Base-by-base conservation (phyloP, 2,329 filamentous ascomycete genomes). In the Aspergillus caelatus region DNA sequence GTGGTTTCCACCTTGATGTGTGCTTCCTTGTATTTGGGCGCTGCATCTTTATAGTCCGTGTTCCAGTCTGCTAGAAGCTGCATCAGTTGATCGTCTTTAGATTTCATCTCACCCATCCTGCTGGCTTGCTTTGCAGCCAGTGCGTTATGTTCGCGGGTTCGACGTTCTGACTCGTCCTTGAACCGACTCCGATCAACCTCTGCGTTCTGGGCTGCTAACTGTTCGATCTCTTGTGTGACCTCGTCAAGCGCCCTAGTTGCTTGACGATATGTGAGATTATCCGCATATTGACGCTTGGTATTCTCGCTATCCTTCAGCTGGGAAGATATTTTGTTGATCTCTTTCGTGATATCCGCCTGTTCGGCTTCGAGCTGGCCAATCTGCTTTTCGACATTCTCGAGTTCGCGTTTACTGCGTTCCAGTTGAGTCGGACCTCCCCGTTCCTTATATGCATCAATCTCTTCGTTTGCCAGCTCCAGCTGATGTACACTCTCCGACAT, bases 1-100 rank as follows among this genome's bases (percentile, higher is more conserved):
- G 93, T 97, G 0, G 94, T 96, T 80, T 89, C 92, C 1, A 97
- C 92, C 70, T 91, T 91, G 81, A 98, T 93, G 76, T 96, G 92
- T 8, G 91, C 87, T 80, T 96, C 90, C 70, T 93, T 92, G 80
- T 94, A 98, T 70, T 91, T 90, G 46, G 83, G 78, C 50, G 89
- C 89, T 14, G 94, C 93, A 74, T 94, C 87, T 74, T 93, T 89
- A 82, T 97, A 97, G 69, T 97, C 91, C 11, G 89, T 88, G 56
- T 96, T 86, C 86, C 90, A 99, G 70, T 97, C 92, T 12, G 86
- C 81, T 30, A 93, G 78, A n/a, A 94, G 82, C 61, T 90, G 85
- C 58, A 82, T 82, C 9, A 97, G 83, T 72, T 96, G 90, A 62
- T 91, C 86, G 74, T 98, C 93, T 75, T 96, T 96, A 60, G 90